Base-by-base conservation (phyloP, 371 early-diverging fungal species). In the Mortierella sp. region DNA sequence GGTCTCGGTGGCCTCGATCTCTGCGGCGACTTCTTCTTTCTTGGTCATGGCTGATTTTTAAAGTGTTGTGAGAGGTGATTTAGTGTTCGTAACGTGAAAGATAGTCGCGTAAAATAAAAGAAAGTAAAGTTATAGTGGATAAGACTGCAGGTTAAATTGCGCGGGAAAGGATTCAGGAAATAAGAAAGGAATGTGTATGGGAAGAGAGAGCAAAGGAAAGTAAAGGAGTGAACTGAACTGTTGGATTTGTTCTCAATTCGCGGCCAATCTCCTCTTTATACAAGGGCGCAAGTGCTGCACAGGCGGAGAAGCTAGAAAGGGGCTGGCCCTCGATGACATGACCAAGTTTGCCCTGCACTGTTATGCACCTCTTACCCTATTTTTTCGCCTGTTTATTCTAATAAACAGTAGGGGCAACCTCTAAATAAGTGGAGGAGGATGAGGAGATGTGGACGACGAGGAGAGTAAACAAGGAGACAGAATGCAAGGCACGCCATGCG, bases 31-130 rank as follows among this genome's bases (percentile, higher is more conserved):
- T 70, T 66, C 65, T 54, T 72, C 79, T 18, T 62, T 70, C 40
- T 78, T 72, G 66, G 79, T 67, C 77, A 76, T 76, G 62, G 52
- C 20, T 45, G 63, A 18, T n/a, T 10, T n/a, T 14, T 16, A 26
- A 16, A 24, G 61, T 22, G n/a, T 37, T 30, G 43, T 30, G 22
- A 24, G 51, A 20, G 30, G 30, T 39, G 57, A 16, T 40, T 63
- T 26, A 4, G 26, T 1, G 20, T 47, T n/a, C 24, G 32, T 60
- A 16, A 1, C 35, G 5, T 30, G n/a, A n/a, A 16, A 12, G 18
- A 49, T 2, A 32, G 43, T 43, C 64, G 24, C 62, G 62, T 51
- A 26, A 54, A 28, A 70, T 28, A 32, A 55, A 22, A 57, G 63
- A 28, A n/a, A 18, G 60, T 35, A 20, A 54, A 24, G 24, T 26